Evolutionary conservation across 257 asterid species (phyloP).

Genomic region (Fraxinus excelsior): DNA sequence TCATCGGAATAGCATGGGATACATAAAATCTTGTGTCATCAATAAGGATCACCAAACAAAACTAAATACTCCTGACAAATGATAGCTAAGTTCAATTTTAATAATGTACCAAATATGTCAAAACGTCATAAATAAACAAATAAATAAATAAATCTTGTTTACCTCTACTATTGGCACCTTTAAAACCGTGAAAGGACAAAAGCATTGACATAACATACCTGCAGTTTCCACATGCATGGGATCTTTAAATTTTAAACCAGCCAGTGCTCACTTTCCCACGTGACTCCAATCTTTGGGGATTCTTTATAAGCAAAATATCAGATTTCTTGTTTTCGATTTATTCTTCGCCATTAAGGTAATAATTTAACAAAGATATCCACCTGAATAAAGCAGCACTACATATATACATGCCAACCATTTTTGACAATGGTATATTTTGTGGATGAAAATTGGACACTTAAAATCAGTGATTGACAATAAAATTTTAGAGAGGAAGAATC

Average conservation of each 20-base stretch:
- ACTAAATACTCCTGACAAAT: too few relatives aligned
- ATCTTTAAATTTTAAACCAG: not conserved
- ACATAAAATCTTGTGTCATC: too few relatives aligned
- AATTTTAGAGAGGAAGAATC: too few relatives aligned
- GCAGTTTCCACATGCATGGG: not conserved
- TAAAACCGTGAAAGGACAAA: not conserved
- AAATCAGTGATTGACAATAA: too few relatives aligned
- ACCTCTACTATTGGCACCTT: not conserved
- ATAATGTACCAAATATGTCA: too few relatives aligned
- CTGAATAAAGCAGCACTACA: constrained; percentile 31
- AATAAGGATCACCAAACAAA: too few relatives aligned
- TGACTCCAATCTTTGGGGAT: constrained; percentile 23
- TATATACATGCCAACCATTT: not conserved
- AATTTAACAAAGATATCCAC: constrained; percentile 29
- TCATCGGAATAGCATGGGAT: too few relatives aligned
- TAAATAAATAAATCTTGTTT: too few relatives aligned
- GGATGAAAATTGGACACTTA: not conserved
- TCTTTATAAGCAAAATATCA: constrained; percentile 17
- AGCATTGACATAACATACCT: not conserved
- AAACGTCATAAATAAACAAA: not conserved
- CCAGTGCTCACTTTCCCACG: constrained; percentile 26
- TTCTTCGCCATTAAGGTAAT: constrained; percentile 71
- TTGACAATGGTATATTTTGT: not conserved
- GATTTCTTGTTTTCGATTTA: constrained; percentile 33
- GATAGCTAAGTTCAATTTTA: too few relatives aligned